A percentile compares a stretch with the other conserved stretches of the same genome.
phyloP scores from a whole-genome alignment of 2,329 filamentous ascomycete genomes.

The Fusarium sp. region DNA sequence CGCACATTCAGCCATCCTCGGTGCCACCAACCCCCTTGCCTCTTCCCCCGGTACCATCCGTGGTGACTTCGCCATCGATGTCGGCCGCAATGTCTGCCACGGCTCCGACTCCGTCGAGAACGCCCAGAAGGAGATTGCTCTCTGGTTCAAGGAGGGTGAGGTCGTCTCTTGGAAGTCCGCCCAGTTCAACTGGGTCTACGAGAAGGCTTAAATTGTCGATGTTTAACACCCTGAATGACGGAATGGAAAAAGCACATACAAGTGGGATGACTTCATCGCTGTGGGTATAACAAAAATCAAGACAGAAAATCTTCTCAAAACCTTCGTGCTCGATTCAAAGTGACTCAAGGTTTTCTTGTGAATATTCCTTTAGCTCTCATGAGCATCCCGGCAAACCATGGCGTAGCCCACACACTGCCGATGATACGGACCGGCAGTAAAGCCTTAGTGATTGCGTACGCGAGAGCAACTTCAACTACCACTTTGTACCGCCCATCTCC shows the following conservation, averaged over 20 bases:
- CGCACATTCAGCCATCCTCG: constrained; percentile 75
- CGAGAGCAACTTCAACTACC: constrained; percentile 79
- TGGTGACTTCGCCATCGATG: constrained; percentile 83
- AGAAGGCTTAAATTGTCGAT: constrained; percentile 71
- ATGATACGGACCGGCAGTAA: constrained; percentile 80
- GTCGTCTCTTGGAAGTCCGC: constrained; percentile 84
- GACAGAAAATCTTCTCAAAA: constrained; percentile 37
- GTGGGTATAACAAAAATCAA: constrained; percentile 38
- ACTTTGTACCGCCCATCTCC: constrained; percentile 62
- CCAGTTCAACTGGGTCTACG: constrained; percentile 95
- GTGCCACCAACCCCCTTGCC: constrained; percentile 97
- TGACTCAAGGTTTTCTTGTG: constrained; percentile 41
- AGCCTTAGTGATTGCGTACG: constrained; percentile 90
- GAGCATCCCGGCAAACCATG: constrained; percentile 83
- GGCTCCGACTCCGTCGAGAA: constrained; percentile 98
- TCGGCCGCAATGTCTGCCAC: constrained; percentile 99
- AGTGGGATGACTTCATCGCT: constrained; percentile 37
- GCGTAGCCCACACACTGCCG: constrained; percentile 86
- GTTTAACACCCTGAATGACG: constrained; percentile 36
- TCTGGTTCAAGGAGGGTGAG: constrained; percentile 96
- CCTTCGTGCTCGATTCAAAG: not conserved
- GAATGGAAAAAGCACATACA: constrained; percentile 38
- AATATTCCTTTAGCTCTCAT: constrained; percentile 52
- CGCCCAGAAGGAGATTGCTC: constrained; percentile 99
- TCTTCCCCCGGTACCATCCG: constrained; percentile 98